These are phyloP conservation scores for Dactylis glomerata DNA, from an alignment of 176 grass and related monocot genomes.

Conservation along the genomic window DNA sequence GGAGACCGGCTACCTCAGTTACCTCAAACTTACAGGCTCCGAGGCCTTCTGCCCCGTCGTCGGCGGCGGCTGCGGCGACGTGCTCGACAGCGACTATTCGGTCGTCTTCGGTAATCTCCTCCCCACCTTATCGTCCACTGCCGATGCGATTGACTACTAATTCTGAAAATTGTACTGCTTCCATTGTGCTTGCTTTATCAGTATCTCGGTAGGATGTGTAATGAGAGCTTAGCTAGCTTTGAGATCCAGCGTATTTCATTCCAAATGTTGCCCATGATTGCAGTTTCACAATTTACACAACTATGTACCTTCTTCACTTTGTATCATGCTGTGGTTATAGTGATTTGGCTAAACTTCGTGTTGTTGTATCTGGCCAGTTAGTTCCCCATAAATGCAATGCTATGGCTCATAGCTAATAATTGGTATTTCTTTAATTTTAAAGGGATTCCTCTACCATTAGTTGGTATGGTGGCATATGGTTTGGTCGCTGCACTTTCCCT, in stretches of 20 bases:
- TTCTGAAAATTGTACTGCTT: not conserved
- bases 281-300: not conserved
- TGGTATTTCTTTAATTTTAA: not conserved
- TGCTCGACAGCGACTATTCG: conserved; percentile 84
- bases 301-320: not conserved
- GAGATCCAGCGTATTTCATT: not conserved
- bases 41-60: conserved; percentile 83
- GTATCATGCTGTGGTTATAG: not conserved
- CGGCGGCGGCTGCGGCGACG: conserved; percentile 60
- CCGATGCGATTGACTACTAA: not conserved
- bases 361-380: not conserved
- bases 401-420: not conserved
- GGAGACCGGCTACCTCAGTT: conserved; percentile 86
- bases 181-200: not conserved
- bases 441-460: conserved; percentile 79
- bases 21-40: conserved; percentile 72
- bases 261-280: not conserved
- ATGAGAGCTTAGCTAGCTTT: not conserved
- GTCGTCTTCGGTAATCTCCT: conserved; percentile 59
- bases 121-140: not conserved
- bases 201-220: not conserved
- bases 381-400: not conserved
- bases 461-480: conserved; percentile 72
- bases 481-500: conserved; percentile 67
- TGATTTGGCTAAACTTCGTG: not conserved